Evolutionary conservation across 176 grass and related monocot genomes (phyloP).

Genomic region (Poa pratensis): DNA sequence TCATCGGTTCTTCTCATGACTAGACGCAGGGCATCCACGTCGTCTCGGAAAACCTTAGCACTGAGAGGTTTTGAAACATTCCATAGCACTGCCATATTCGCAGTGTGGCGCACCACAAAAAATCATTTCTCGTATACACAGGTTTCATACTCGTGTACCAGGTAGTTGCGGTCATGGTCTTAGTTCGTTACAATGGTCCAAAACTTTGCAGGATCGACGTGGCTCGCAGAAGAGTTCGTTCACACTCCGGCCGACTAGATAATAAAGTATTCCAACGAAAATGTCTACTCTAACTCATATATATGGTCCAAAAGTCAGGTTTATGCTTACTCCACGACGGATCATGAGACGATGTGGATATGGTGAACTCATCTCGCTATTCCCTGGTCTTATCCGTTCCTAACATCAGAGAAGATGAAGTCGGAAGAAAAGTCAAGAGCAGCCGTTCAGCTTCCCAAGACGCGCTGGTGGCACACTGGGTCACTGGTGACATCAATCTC

Average conservation of each 20-base stretch:
- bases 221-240: no score
- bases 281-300: not conserved
- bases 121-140: no score
- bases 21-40: not conserved
- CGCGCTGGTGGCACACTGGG: not conserved
- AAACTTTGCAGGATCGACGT: no score
- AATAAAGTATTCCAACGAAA: not conserved
- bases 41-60: not conserved
- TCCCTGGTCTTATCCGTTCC: not conserved
- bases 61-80: not conserved
- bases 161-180: no score
- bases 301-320: not conserved
- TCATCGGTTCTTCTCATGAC: not conserved
- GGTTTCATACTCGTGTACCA: no score
- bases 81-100: not conserved
- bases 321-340: not conserved
- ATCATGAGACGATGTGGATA: constrained; percentile 7
- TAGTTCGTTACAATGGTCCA: no score
- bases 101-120: not conserved
- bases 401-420: constrained; percentile 5
- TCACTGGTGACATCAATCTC: no score
- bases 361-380: not conserved
- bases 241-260: no score
- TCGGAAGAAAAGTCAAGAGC: not conserved
- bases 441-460: constrained; percentile 41